Evolutionary conservation across 2,329 filamentous ascomycete genomes (phyloP).

Genomic region (Spiromastix sp.): DNA sequence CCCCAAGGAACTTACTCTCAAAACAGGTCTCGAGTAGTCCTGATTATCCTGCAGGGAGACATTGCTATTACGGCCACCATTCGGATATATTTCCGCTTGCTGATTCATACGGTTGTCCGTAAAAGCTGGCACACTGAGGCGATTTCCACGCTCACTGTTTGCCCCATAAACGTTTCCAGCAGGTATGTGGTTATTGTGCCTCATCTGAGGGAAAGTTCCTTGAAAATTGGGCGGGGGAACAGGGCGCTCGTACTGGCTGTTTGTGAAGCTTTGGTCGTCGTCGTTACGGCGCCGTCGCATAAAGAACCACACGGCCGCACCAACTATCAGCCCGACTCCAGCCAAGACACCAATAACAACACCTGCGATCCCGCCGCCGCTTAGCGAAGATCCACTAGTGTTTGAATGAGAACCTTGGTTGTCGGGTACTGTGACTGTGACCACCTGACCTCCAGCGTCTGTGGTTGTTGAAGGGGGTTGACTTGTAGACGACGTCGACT

Average conservation of each 20-base stretch:
- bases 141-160: constrained; percentile 1
- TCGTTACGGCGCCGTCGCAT: constrained; percentile 23
- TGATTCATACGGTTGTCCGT: constrained; percentile 37
- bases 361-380: constrained; percentile 34
- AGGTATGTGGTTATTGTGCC: constrained; percentile 1
- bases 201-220: constrained; percentile 3
- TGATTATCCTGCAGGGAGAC: constrained; percentile 38
- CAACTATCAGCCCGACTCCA: constrained; percentile 27
- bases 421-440: constrained; percentile 15
- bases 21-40: constrained; percentile 37
- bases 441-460: constrained; percentile 12
- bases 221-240: constrained; percentile 12
- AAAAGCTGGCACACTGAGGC: constrained; percentile 20
- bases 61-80: constrained; percentile 32
- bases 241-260: constrained; percentile 17
- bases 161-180: not conserved
- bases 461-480: no score
- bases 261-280: constrained; percentile 3
- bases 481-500: no score
- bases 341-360: constrained; percentile 33
- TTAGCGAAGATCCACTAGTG: constrained; percentile 19
- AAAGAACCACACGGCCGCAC: constrained; percentile 29
- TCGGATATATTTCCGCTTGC: constrained; percentile 29
- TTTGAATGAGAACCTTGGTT: constrained; percentile 12
- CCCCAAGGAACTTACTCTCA: constrained; percentile 33